phyloP scores from a whole-genome alignment of 306 rosid species.

The Hippophae rhamnoides region DNA sequence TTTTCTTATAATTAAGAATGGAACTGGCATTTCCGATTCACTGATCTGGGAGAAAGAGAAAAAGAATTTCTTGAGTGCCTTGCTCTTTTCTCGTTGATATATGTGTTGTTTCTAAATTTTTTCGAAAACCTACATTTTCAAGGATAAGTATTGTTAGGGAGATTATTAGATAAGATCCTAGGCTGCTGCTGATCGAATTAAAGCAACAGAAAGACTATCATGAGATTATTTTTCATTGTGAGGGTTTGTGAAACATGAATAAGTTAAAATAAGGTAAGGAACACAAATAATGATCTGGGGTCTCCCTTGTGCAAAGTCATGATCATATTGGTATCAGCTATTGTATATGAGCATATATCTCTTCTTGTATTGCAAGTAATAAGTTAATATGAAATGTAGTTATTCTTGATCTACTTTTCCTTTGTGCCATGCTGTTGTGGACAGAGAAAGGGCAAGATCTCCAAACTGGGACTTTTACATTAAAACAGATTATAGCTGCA shows the following conservation, averaged over 20 bases:
- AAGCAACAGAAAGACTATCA: neutral
- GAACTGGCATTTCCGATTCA: too few relatives aligned
- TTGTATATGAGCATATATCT: neutral
- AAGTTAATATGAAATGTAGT: slow-evolving; percentile 6
- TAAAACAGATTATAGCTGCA: slow-evolving; percentile 48
- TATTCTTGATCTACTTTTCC: slow-evolving; percentile 3
- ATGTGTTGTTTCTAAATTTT: too few relatives aligned
- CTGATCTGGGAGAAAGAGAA: too few relatives aligned
- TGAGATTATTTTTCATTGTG: neutral
- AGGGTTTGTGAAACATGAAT: neutral
- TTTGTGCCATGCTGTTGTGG: slow-evolving; percentile 22
- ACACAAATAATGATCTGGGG: neutral
- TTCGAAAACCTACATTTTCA: too few relatives aligned
- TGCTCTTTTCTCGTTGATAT: too few relatives aligned
- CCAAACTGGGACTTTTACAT: slow-evolving; percentile 44
- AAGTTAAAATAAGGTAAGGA: neutral
- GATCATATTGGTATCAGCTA: neutral
- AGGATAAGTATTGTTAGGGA: too few relatives aligned
- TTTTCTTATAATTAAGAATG: slow-evolving; percentile 6
- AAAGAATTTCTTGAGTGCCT: too few relatives aligned
- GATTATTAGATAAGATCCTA: neutral
- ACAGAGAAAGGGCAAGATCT: slow-evolving; percentile 22
- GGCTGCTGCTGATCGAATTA: neutral
- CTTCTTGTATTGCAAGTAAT: neutral
- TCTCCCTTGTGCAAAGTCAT: neutral